Base-by-base conservation (phyloP, 257 asterid species). In the Ajuga chamaepitys region DNA sequence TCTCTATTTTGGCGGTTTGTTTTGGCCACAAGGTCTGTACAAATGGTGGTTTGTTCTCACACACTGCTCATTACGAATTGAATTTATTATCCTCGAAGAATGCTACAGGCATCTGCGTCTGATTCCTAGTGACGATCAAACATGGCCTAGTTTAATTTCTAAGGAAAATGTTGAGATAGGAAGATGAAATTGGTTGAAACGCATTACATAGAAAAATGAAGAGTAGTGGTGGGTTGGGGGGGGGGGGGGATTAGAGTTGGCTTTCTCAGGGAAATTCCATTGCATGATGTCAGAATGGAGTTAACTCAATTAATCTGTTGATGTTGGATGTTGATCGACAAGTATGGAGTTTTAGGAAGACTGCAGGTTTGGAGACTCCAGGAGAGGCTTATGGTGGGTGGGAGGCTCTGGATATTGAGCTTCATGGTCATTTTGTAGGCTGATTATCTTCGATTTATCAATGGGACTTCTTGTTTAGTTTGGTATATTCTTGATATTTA, bases 381-480 rank as follows among this genome's bases (percentile, higher is more conserved):
- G 89, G 88, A n/a, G 53, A 75, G 25, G 86, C 98, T 6, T 89
- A 93, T 55, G 96, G 95, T 0, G 98, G 98, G 8, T 93, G 98
- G 98, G 98, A 93, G 87, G 86, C 74, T 50, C 82, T 86, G 0
- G 11, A 35, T 40, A 1, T 47, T 2, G 95, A 93, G 91, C 97
- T 93, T 32, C 94, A 97, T 0, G 98, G 97, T 58, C 98, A 93
- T 76, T 93, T 93, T 68, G 98, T 93, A 64, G 98, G 98, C 89
- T 42, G 58, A 89, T 83, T 40, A 25, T 45, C 51, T 48, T 26
- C 17, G 32, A 32, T 35, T 54, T 51, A 46, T 57, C 37, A 8
- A 38, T 8, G 64, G 18, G 55, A 26, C 40, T 74, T 60, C 14
- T 14, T 62, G 50, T 34, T 40, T 38, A 53, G n/a, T 20, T 37